These are phyloP conservation scores for Boletus pseudopeckii DNA, from an alignment of 768 basidiomycete species.

Conservation along the genomic window DNA sequence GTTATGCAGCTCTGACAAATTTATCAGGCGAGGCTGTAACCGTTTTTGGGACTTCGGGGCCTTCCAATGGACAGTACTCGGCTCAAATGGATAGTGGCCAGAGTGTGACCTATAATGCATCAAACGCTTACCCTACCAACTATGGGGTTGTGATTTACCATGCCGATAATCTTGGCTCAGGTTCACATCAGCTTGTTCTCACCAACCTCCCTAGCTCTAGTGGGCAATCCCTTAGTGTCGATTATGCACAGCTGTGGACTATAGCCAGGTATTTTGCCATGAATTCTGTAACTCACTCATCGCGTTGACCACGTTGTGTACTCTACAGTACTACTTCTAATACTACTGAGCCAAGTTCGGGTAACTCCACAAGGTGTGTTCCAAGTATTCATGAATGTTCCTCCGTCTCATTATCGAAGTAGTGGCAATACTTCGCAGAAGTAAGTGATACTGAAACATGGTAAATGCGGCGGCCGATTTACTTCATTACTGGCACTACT, in stretches of 20 bases:
- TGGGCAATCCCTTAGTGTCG: slow-evolving; percentile 28
- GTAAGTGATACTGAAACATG: slow-evolving; percentile 7
- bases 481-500: slow-evolving; percentile 1
- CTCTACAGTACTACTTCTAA: background rate
- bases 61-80: slow-evolving; percentile 34
- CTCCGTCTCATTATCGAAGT: background rate
- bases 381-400: background rate
- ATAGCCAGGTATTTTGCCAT: slow-evolving; percentile 15
- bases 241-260: slow-evolving; percentile 32
- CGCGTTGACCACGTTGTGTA: background rate
- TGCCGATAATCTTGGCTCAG: slow-evolving; percentile 37
- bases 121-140: slow-evolving; percentile 16
- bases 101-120: slow-evolving; percentile 18
- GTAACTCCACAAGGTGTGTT: slow-evolving; percentile 1
- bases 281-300: background rate
- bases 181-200: slow-evolving; percentile 35
- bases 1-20: background rate
- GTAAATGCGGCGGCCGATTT: background rate
- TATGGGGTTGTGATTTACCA: slow-evolving; percentile 34
- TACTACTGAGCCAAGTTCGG: background rate
- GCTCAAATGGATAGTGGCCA: slow-evolving; percentile 36
- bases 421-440: background rate
- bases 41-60: slow-evolving; percentile 42
- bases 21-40: slow-evolving; percentile 40
- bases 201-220: slow-evolving; percentile 27